Evolutionary conservation across 2,329 filamentous ascomycete genomes (phyloP).

Genomic region (Pseudocercospora cruenta): DNA sequence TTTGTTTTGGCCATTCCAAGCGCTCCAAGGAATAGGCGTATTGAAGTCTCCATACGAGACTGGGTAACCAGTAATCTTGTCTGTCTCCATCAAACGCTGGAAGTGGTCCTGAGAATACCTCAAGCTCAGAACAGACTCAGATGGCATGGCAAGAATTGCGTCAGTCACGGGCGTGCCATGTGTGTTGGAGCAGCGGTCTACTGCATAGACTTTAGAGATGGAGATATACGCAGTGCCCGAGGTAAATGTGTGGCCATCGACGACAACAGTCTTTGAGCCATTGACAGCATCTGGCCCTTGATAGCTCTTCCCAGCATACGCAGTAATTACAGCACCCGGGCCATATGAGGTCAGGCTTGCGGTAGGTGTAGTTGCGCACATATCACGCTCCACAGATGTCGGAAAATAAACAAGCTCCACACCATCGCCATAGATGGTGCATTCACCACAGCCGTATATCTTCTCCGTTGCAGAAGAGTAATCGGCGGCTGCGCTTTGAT

Average conservation of each 20-base stretch:
- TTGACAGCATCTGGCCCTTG: slow-evolving; percentile 13
- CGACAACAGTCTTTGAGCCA: slow-evolving; percentile 2
- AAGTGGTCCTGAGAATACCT: slow-evolving; percentile 36
- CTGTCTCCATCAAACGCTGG: slow-evolving; percentile 29
- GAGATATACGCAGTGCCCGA: slow-evolving; percentile 38
- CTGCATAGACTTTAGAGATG: slow-evolving; percentile 34
- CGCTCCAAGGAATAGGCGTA: slow-evolving; percentile 34
- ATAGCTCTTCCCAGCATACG: slow-evolving; percentile 30
- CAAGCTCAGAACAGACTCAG: slow-evolving; percentile 34
- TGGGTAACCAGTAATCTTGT: slow-evolving; percentile 35
- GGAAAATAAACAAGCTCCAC: slow-evolving; percentile 39
- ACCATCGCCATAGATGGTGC: slow-evolving; percentile 37
- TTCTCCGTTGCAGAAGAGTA: slow-evolving; percentile 19
- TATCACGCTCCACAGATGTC: slow-evolving; percentile 29
- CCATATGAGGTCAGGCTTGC: slow-evolving; percentile 33
- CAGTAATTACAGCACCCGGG: slow-evolving; percentile 29
- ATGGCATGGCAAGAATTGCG: slow-evolving; percentile 36
- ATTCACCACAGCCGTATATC: slow-evolving; percentile 36
- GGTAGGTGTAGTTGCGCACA: slow-evolving; percentile 35
- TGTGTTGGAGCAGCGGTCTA: slow-evolving; percentile 30
- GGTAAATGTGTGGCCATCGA: slow-evolving; percentile 34
- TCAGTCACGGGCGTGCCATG: slow-evolving; percentile 28
- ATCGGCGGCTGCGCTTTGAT: slow-evolving; percentile 21
- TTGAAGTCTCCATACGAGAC: slow-evolving; percentile 37
- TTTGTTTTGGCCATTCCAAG: slow-evolving; percentile 33